Base-by-base conservation (phyloP, 2,329 filamentous ascomycete species). In the Beauveria varroae region DNA sequence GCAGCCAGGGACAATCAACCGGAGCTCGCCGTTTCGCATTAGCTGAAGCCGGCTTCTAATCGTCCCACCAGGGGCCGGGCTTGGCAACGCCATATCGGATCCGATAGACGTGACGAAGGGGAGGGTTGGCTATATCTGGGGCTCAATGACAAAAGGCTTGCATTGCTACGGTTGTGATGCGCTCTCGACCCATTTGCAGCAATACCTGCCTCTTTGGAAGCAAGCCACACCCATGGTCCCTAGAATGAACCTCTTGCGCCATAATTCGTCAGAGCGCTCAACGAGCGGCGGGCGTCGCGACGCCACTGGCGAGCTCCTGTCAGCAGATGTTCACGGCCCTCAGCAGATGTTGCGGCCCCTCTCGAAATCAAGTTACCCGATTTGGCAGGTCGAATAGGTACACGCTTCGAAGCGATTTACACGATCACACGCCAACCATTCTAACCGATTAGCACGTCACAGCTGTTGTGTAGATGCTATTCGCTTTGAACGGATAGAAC, bases 381-480 rank as follows among this genome's bases (percentile, higher is more conserved):
- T 59, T 12, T 10, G 47, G 57, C 47, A 59, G 57, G 57, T 59
- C 37, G 24, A 7, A 44, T 12, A 14, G 2, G n/a, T 4, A n/a
- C 26, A 6, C 30, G 1, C 9, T 16, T 44, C 8, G n/a, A 30
- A 51, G 24, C 40, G 18, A 52, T 26, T 43, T 20, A 18, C 44
- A 41, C 44, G 5, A 57, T 57, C 30, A 26, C 44, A 52, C 57
- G 37, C 57, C 24, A 49, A 40, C 24, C 41, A 59, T 59, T 22
- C 10, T 20, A 20, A 44, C 37, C 57, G n/a, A 44, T 28, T 20
- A 59, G 57, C 57, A 59, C 57, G 57, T 26, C 47, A 59, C 47
- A 34, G 30, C 47, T 44, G 9, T 16, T 30, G 28, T 20, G 18
- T 20, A 12, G 22, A 20, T 14, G 14, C 20, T n/a, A 34, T 40